Percentiles rank a stretch among this genome's conserved stretches.
Conservation (phyloP, 495 filamentous ascomycete species). For the Penicillium goetzii region DNA sequence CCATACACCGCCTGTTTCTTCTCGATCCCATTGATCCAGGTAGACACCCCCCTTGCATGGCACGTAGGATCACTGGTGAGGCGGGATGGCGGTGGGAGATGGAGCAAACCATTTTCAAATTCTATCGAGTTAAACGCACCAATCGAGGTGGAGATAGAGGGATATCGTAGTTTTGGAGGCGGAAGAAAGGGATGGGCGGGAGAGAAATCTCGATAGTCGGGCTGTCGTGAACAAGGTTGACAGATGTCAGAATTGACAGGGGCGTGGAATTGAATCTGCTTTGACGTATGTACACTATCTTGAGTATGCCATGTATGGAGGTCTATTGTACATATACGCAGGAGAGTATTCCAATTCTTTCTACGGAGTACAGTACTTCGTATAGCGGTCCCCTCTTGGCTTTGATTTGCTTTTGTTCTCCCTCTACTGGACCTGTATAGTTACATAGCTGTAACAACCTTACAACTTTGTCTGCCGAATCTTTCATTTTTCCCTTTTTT, state of each 20-base stretch:
- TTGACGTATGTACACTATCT: not conserved
- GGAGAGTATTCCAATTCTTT: not conserved
- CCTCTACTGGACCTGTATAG: not conserved
- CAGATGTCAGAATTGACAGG: conserved; percentile 25
- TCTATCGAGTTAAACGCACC: not conserved
- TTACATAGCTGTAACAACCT: not conserved
- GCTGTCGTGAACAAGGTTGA: conserved; percentile 19
- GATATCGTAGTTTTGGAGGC: not conserved
- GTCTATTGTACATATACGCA: not conserved
- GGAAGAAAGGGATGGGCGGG: conserved; percentile 1
- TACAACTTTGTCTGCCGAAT: not conserved
- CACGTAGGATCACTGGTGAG: not conserved
- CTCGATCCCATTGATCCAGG: not conserved
- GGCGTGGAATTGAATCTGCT: conserved; percentile 4
- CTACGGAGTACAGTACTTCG: not conserved
- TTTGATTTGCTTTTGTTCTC: not conserved
- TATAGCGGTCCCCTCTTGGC: not conserved
- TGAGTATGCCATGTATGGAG: not conserved
- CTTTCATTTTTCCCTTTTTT: not conserved
- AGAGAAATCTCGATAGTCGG: not conserved
- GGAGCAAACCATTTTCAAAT: not conserved
- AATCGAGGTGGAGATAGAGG: not conserved
- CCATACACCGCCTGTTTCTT: conserved; percentile 16
- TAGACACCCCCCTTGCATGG: conserved; percentile 9
- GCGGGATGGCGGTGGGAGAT: not conserved